These are phyloP conservation scores for Dendrobium officinale DNA, from an alignment of 106 monocot species.

Conservation along the genomic window DNA sequence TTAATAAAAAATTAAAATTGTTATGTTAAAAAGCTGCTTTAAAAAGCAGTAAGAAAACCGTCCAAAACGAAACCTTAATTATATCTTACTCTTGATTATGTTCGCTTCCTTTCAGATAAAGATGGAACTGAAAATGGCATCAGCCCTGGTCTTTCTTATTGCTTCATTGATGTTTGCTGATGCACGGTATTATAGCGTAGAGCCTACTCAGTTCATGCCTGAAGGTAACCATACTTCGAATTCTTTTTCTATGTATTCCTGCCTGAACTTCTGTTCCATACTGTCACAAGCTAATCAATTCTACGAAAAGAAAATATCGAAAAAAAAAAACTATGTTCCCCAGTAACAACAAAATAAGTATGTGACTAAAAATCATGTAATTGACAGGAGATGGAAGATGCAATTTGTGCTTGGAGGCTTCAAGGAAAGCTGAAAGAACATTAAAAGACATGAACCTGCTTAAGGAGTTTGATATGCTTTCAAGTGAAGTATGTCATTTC, in stretches of 20 bases:
- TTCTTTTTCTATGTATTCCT: background rate
- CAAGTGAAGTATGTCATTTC: constrained; percentile 1
- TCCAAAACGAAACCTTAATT: too few species aligned
- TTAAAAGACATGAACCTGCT: background rate
- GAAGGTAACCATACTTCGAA: background rate
- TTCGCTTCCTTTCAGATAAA: constrained; percentile 4
- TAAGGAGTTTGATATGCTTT: constrained; percentile 4
- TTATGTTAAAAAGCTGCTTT: too few species aligned
- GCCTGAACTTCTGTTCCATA: too few species aligned
- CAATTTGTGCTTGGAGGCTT: constrained; percentile 10
- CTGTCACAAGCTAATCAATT: too few species aligned
- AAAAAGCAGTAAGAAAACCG: too few species aligned
- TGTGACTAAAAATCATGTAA: background rate
- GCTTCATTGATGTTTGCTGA: background rate
- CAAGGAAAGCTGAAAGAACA: constrained; percentile 6
- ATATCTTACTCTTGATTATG: background rate
- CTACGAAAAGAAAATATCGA: background rate
- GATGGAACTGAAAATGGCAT: background rate
- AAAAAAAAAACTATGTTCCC: too few species aligned
- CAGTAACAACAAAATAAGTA: background rate
- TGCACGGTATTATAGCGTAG: constrained; percentile 1
- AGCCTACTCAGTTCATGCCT: background rate
- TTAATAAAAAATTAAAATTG: too few species aligned
- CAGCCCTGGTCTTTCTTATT: background rate
- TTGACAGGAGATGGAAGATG: background rate